phyloP scores from a whole-genome alignment of 805 yeast genomes.

The Nakazawaea siamensis region DNA sequence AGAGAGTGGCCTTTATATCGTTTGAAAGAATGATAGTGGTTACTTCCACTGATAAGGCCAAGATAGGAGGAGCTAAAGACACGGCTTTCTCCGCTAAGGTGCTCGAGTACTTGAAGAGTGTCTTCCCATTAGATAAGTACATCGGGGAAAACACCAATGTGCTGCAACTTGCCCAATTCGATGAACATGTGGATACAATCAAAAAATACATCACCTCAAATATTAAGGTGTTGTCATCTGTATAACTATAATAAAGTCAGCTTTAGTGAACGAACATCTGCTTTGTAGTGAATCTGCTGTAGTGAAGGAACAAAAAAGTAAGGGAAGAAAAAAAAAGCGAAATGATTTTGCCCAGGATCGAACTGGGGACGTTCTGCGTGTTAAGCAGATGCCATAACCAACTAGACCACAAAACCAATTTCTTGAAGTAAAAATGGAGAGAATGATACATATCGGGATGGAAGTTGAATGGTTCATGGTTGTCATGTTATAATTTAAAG shows the following conservation, averaged over 20 bases:
- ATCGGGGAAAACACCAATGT: not conserved
- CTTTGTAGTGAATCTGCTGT: too few species aligned
- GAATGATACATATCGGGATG: too few species aligned
- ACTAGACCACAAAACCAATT: slow-evolving; percentile 95
- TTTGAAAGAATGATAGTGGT: not conserved
- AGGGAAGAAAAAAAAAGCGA: slow-evolving; percentile 20
- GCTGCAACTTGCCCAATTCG: slow-evolving; percentile 1
- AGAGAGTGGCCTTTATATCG: not conserved
- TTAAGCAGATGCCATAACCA: slow-evolving; percentile 99
- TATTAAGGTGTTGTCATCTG: too few species aligned
- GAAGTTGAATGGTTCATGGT: too few species aligned
- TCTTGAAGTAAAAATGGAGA: too few species aligned
- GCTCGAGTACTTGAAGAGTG: not conserved
- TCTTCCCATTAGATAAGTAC: not conserved
- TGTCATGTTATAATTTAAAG: too few species aligned
- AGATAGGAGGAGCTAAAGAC: too few species aligned
- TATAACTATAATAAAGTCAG: too few species aligned
- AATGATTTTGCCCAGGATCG: slow-evolving; percentile 99
- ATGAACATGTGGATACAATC: not conserved
- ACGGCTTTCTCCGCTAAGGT: not conserved
- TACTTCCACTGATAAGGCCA: too few species aligned
- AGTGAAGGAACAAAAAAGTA: too few species aligned
- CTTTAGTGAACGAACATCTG: too few species aligned
- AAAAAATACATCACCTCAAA: not conserved
- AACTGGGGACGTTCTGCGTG: slow-evolving; percentile 99